phyloP scores from a whole-genome alignment of 2,329 filamentous ascomycete genomes.

The Aureobasidium pullulans region DNA sequence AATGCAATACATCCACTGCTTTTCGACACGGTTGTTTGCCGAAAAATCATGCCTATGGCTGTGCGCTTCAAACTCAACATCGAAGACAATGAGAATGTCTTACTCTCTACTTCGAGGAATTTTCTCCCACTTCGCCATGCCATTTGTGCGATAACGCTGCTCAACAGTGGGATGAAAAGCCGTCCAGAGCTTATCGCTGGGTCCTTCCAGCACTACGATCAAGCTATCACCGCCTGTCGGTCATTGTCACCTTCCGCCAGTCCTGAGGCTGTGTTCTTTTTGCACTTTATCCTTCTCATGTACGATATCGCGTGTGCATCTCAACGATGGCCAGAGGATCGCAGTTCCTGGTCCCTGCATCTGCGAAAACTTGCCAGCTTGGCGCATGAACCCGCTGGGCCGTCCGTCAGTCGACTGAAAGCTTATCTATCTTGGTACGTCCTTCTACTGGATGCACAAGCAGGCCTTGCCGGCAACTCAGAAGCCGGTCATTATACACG shows the following conservation, averaged over 20 bases:
- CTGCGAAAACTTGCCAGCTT: constrained; percentile 2
- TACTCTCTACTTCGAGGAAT: constrained; percentile 3
- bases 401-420: neutral
- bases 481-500: constrained; percentile 13
- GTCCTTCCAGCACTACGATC: constrained; percentile 9
- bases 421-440: constrained; percentile 46
- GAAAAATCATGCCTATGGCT: constrained; percentile 15
- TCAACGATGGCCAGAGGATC: constrained; percentile 5
- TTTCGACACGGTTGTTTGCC: constrained; percentile 11
- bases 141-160: constrained; percentile 5
- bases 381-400: neutral
- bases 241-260: constrained; percentile 28
- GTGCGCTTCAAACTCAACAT: constrained; percentile 13
- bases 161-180: neutral
- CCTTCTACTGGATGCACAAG: constrained; percentile 40
- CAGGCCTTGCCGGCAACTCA: constrained; percentile 11
- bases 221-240: constrained; percentile 12
- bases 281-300: constrained; percentile 6
- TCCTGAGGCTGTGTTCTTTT: neutral
- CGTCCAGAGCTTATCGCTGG: constrained; percentile 16
- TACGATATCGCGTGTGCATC: constrained; percentile 11
- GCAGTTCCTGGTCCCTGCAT: constrained; percentile 1
- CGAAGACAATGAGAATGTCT: constrained; percentile 12
- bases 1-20: constrained; percentile 8
- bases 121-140: constrained; percentile 10